Percentiles rank a stretch among this genome's conserved stretches.
phyloP scores from a whole-genome alignment of 352 stramenopile species.

The Phytophthora colocasiae region DNA sequence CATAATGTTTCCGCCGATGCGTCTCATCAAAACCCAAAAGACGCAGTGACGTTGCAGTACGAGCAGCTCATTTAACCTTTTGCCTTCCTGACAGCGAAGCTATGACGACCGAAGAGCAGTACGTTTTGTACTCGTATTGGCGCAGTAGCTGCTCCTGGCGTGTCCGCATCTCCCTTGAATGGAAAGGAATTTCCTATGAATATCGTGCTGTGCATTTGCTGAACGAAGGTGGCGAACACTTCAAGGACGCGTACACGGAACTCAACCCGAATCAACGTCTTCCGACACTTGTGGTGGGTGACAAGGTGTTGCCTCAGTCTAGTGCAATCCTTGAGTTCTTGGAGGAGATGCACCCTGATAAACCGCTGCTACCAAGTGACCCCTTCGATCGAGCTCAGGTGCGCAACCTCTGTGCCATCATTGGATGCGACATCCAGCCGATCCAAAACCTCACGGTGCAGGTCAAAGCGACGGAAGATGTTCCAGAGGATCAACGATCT shows the following conservation, averaged over 20 bases:
- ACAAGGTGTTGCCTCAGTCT: conserved; percentile 79
- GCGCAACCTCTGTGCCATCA: conserved; percentile 90
- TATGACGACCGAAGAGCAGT: conserved; percentile 6
- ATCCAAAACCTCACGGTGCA: conserved; percentile 90
- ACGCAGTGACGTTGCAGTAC: conserved; percentile 13
- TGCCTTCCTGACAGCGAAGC: conserved; percentile 14
- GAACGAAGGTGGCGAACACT: conserved; percentile 64
- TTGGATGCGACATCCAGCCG: conserved; percentile 93
- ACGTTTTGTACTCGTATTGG: conserved; percentile 89
- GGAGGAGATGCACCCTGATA: conserved; percentile 81
- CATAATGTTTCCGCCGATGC: conserved; percentile 6
- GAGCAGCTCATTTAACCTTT: conserved; percentile 15
- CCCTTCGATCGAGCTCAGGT: conserved; percentile 72
- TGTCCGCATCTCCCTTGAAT: conserved; percentile 88
- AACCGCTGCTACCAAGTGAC: conserved; percentile 80
- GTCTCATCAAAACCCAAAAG: conserved; percentile 17
- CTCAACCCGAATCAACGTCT: conserved; percentile 80
- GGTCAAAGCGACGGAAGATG: conserved; percentile 50
- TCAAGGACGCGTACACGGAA: conserved; percentile 57
- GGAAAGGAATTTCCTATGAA: conserved; percentile 86
- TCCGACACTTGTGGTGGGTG: conserved; percentile 89
- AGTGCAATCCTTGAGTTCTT: conserved; percentile 95
- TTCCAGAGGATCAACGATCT: conserved; percentile 63
- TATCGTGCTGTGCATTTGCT: conserved; percentile 80
- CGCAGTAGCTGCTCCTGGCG: conserved; percentile 90